A percentile compares a stretch with the other conserved stretches of the same genome.
Evolutionary conservation across 495 filamentous ascomycete genomes (phyloP).

Genomic region (Penicillium mononematosum): DNA sequence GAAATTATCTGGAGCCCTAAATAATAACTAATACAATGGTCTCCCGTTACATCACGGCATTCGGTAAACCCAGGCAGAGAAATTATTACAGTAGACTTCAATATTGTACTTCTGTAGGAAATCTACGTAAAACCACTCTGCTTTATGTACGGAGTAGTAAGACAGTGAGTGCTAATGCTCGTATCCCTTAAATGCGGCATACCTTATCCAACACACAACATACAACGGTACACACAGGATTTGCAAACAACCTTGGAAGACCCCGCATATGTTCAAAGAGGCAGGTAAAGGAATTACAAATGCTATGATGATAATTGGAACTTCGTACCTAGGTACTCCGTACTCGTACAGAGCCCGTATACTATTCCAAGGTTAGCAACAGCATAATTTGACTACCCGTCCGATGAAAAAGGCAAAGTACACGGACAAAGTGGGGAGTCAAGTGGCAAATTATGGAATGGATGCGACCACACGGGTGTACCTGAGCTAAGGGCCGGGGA

Average conservation of each 20-base stretch:
- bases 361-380: neutral
- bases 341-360: no score
- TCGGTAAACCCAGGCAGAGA: conserved; percentile 1
- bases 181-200: neutral
- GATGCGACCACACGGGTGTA: conserved; percentile 12
- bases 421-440: conserved; percentile 2
- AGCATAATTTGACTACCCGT: conserved; percentile 10
- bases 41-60: conserved; percentile 3
- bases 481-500: conserved; percentile 13
- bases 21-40: neutral
- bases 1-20: neutral
- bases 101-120: neutral
- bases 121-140: neutral
- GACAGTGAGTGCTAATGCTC: neutral
- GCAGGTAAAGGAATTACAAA: conserved; percentile 10
- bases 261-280: neutral
- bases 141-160: conserved; percentile 4
- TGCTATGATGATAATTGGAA: neutral
- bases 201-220: neutral
- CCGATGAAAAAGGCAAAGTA: neutral
- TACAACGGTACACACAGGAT: neutral
- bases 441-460: conserved; percentile 2
- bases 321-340: no score
- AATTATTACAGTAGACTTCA: neutral
- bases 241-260: neutral